These are phyloP conservation scores for Solanum okadae DNA, from an alignment of 257 asterid species.

Conservation along the genomic window DNA sequence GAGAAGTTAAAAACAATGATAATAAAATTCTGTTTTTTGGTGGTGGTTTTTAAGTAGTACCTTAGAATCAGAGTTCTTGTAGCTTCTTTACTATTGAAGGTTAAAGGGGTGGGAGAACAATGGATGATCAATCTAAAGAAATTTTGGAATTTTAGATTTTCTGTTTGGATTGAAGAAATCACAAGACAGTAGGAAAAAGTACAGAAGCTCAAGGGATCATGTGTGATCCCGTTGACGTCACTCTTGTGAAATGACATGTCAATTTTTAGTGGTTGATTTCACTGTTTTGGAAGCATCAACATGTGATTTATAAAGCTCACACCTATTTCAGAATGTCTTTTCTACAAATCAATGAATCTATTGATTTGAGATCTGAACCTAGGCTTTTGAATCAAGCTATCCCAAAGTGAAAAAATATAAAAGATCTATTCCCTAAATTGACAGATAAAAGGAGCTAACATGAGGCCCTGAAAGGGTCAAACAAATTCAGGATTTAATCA, in stretches of 20 bases:
- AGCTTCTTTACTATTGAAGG: background rate
- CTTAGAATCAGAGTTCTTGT: background rate
- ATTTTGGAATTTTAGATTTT: background rate
- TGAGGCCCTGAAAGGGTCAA: background rate
- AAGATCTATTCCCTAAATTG: background rate
- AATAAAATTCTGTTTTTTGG: background rate
- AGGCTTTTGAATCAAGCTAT: background rate
- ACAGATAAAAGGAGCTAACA: background rate
- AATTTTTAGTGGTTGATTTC: background rate
- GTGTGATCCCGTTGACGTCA: background rate
- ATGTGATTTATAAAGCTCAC: background rate
- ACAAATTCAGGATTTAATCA: background rate
- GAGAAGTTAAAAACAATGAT: background rate
- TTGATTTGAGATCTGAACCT: background rate
- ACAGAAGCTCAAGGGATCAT: background rate
- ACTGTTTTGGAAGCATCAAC: background rate
- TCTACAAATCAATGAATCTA: background rate
- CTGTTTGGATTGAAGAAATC: background rate
- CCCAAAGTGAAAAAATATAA: background rate
- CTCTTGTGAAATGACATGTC: background rate
- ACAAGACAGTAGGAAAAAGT: background rate
- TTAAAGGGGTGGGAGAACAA: background rate
- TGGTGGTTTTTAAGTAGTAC: background rate
- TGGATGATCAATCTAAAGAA: background rate
- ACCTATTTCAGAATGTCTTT: background rate